Percentiles rank a stretch among this genome's conserved stretches.
These are phyloP conservation scores for Pseudozyma pruni DNA, from an alignment of 1,284 basidiomycete species.

Conservation along the genomic window DNA sequence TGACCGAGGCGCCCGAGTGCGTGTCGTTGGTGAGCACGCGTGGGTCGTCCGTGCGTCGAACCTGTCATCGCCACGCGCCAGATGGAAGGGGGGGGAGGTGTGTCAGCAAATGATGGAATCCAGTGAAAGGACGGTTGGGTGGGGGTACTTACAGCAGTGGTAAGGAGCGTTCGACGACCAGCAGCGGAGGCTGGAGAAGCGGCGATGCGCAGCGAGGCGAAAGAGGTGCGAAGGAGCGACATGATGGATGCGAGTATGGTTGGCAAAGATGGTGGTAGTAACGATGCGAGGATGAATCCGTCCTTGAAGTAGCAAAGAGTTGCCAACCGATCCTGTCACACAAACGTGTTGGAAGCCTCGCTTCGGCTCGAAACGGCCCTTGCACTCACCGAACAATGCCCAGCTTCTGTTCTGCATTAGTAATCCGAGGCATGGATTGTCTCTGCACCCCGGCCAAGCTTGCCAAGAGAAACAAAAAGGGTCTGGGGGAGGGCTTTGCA, in stretches of 20 bases:
- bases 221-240: conserved; percentile 42
- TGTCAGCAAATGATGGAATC: not conserved
- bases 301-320: too few species aligned
- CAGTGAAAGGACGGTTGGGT: not conserved
- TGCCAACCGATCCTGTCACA: too few species aligned
- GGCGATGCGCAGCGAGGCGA: conserved; percentile 11
- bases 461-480: too few species aligned
- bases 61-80: conserved; percentile 3
- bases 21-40: conserved; percentile 37
- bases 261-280: conserved; percentile 3
- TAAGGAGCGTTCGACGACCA: conserved; percentile 23
- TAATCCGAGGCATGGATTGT: too few species aligned
- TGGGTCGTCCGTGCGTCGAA: conserved; percentile 38
- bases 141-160: conserved; percentile 33
- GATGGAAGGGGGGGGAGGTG: not conserved
- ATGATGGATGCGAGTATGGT: conserved; percentile 9
- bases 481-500: too few species aligned
- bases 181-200: conserved; percentile 7
- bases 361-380: not conserved
- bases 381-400: not conserved
- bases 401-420: not conserved
- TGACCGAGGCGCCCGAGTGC: conserved; percentile 46
- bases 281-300: too few species aligned
- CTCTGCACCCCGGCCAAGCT: too few species aligned
- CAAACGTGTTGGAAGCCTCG: too few species aligned